These are phyloP conservation scores for Batrachochytrium dendrobatidis DNA, from an alignment of 371 early-diverging fungal genomes.

Conservation along the genomic window DNA sequence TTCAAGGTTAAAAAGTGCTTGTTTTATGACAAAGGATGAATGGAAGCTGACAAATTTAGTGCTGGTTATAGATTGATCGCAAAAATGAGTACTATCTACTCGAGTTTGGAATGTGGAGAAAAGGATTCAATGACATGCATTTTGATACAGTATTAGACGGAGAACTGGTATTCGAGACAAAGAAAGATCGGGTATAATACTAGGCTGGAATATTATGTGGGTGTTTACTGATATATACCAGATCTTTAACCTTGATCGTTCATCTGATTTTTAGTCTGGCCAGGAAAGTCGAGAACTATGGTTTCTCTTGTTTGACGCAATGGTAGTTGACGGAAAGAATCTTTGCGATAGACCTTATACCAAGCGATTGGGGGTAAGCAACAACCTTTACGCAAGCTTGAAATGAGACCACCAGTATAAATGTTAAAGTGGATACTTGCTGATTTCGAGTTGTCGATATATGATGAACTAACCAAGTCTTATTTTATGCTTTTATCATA, in stretches of 20 bases:
- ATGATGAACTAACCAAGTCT: neutral
- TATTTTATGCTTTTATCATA: neutral
- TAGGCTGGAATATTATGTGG: constrained; percentile 2
- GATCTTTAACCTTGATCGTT: too few species aligned
- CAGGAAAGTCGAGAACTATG: constrained; percentile 17
- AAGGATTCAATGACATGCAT: constrained; percentile 37
- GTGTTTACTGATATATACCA: too few species aligned
- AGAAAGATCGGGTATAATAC: constrained; percentile 44
- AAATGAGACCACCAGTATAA: too few species aligned
- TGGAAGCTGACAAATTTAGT: too few species aligned
- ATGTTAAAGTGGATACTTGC: too few species aligned
- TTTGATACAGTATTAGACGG: constrained; percentile 82
- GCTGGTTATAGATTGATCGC: constrained; percentile 69
- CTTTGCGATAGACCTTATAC: constrained; percentile 51
- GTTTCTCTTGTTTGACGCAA: constrained; percentile 71
- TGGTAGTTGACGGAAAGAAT: constrained; percentile 50
- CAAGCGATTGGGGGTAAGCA: constrained; percentile 66
- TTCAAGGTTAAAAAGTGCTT: too few species aligned
- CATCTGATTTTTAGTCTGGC: too few species aligned
- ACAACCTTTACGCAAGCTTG: neutral
- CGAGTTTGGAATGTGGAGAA: constrained; percentile 37
- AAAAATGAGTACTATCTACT: constrained; percentile 76
- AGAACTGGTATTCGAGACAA: constrained; percentile 74
- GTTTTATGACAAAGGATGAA: too few species aligned
- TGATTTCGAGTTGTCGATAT: neutral